Conservation (phyloP, 495 filamentous ascomycete species). For the Annulohypoxylon maeteangense region DNA sequence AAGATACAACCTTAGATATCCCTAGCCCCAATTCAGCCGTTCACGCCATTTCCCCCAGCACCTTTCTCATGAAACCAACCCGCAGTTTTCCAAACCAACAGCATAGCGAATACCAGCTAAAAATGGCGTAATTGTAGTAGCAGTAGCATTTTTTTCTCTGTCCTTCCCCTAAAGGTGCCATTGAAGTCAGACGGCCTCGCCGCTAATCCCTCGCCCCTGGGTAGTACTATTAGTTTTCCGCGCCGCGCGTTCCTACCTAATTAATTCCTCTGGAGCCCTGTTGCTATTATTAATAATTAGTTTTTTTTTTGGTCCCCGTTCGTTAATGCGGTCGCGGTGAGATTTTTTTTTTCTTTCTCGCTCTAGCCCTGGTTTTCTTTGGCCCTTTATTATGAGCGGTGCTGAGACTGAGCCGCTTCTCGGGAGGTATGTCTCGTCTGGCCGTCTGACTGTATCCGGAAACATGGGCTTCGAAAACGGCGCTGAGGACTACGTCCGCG, state of each 20-base stretch:
- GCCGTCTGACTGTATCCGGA: conserved; percentile 3
- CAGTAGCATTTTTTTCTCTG: conserved; percentile 7
- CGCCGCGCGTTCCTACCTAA: not conserved
- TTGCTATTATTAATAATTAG: not conserved
- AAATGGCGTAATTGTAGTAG: conserved; percentile 36
- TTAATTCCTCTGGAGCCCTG: not conserved
- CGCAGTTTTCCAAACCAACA: not conserved
- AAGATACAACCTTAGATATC: conserved; percentile 1
- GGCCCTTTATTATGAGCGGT: conserved; percentile 17
- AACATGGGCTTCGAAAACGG: conserved; percentile 27
- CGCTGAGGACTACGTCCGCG: conserved; percentile 6
- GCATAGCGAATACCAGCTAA: conserved; percentile 21
- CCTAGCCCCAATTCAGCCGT: not conserved
- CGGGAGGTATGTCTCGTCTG: conserved; percentile 15
- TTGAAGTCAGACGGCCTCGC: conserved; percentile 6
- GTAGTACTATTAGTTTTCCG: not conserved
- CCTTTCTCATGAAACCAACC: not conserved
- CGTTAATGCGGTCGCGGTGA: not conserved
- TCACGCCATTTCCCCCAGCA: not conserved
- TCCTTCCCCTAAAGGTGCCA: not conserved
- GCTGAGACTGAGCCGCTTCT: conserved; percentile 34
- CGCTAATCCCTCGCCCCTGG: not conserved
- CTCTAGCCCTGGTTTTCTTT: not conserved
- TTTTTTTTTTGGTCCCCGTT: not conserved
- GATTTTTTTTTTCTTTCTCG: not conserved